Base-by-base conservation (phyloP, 1,139 yeast species). In the Taiozyma sp. region DNA sequence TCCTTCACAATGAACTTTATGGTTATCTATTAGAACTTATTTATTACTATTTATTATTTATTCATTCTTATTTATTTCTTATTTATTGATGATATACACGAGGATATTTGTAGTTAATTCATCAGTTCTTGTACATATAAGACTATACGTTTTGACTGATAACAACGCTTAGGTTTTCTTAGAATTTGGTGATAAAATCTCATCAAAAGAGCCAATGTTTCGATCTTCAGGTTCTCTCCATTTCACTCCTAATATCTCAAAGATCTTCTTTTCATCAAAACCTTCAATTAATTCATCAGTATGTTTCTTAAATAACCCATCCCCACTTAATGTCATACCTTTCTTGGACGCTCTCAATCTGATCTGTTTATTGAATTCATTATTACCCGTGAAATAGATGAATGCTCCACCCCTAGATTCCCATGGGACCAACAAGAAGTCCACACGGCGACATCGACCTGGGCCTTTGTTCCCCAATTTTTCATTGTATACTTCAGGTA, bases 381-480 rank as follows among this genome's bases (percentile, higher is more conserved):
- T 76, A 54, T 81, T 78, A 0, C 89, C 89, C 0, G 83, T 81
- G 59, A 79, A 83, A 60, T 83, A 83, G 19, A 83, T 62, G 59
- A 76, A 61, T 0, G 80, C 71, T 0, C 84, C 80, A 0, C 87
- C 89, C 14, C 74, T 58, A 51, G 76, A 75, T 1, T 66, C 58
- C 73, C 80, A 75, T 14, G 77, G 79, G 29, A 80, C 80, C 13
- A 74, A 63, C 40, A 83, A 65, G 45, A 83, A 72, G 61, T 83
- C 89, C 53, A 83, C 68, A 48, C 88, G 68, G 23, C 88, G 70
- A 68, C 84, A 79, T 6, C 65, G 66, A 5, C 65, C 63, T 9
- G 56, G 43, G 13, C 43, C 51, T 3, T 48, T 40, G 6, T 62
- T 45, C 19, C 56, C 62, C n/a, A 46, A 43, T 52, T 22, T 58